Base-by-base conservation (phyloP, 192 early-diverging fungal species). In the Nowakowskiella sp. region DNA sequence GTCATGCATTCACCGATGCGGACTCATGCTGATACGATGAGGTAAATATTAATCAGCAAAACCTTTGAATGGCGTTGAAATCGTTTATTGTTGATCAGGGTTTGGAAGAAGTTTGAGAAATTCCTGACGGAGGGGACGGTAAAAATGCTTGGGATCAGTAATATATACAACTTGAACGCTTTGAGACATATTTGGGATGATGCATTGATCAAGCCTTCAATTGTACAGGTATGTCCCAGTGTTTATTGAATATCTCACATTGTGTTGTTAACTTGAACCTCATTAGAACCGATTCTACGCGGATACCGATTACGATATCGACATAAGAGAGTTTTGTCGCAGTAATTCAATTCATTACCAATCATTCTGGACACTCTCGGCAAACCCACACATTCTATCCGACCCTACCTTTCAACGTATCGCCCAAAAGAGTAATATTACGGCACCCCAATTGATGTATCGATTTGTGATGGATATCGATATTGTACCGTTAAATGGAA, bases 1-100 rank as follows among this genome's bases (percentile, higher is more conserved):
- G 49, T 62, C 19, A 55, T 62, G 16, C 61, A 62, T 62, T 60
- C 57, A n/a, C 61, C 61, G 6, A 19, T 62, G 44, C 50, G 23
- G 6, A 58, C 50, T 5, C 36, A 27, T 25, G 26, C 23, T 9
- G 54, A 60, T 10, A 60, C 58, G 4, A 47, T 60, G 53, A 16
- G n/a, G n/a, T n/a, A n/a, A n/a, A n/a, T n/a, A n/a, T n/a, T n/a
- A n/a, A n/a, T n/a, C n/a, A 39, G 36, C 36, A 39, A 39, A 39
- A 39, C 13, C 13, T 39, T 39, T 39, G 13, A 13, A 13, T 19
- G 13, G 13, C 19, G 13, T 19, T 39, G 19, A 39, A 13, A 39
- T 19, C 19, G 13, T 39, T 13, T 13, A 13, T 39, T 39, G 13
- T 13, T 39, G 19, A 13, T 39, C 19, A 39, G 16, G 6, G 60